Base-by-base conservation (phyloP, 2,329 filamentous ascomycete genomes). In the Monosporascus sp. region DNA sequence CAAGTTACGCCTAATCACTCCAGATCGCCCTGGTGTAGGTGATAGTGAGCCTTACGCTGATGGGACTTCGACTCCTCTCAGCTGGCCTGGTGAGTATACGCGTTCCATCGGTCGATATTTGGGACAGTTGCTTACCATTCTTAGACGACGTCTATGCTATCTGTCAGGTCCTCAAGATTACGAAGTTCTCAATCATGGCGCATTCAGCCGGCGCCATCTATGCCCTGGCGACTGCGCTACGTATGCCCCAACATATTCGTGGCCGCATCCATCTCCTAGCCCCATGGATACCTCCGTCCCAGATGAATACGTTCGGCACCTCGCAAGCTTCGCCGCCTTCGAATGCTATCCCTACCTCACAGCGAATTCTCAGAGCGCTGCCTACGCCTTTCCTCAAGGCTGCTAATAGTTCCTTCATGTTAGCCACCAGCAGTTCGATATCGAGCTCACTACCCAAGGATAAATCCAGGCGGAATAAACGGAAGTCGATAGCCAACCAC, bases 171-270 rank as follows among this genome's bases (percentile, higher is more conserved):
- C 79, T 99, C 45, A 92, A 90, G 61, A 95, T 99, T 58, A 94
- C 87, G 11, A 96, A 96, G 61, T 99, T 99, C 67, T 97, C 93
- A 6, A 89, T 99, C 20, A 80, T 99, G 2, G 94, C 94, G 2
- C 94, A 99, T 70, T 97, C 93, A 1, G 94, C 94, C 1, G 94
- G 94, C 17, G 93, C 94, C n/a, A 96, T 99, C 50, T 99, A 99
- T 66, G 94, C 94, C 2, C 81, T 99, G 18, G 94, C 94, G 0
- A 97, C 94, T 0, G 94, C 94, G 0, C 77, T 99, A 45, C 89
- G 94, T 45, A 96, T 99, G 82, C 94, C 94, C 4, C 92, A 97
- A 63, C 90, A 97, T 65, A 95, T 99, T 56, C 87, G 92, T 6
- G 94, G 94, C 20, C 87, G 90, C 50, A 94, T 99, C 51, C 94